Evolutionary conservation across 371 early-diverging fungal genomes (phyloP).

Genomic region (Nematocida ironsii): DNA sequence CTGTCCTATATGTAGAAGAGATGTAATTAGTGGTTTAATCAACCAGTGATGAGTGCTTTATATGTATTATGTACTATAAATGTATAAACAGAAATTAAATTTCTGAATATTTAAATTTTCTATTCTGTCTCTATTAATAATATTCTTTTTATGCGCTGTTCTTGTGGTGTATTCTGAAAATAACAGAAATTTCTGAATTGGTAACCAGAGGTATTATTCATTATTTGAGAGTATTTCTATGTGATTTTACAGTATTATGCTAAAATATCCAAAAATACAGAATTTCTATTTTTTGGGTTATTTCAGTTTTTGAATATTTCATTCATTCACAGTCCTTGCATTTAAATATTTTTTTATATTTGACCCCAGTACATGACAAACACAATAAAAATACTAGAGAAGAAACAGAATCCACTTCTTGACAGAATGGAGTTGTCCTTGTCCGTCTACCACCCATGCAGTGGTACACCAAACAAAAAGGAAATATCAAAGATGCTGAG

Average conservation of each 20-base stretch:
- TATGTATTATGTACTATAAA: no score
- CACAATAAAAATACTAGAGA: conserved; percentile 59
- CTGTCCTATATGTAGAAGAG: conserved; percentile 45
- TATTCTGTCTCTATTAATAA: no score
- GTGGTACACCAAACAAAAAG: conserved; percentile 63
- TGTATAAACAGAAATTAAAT: no score
- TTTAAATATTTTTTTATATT: conserved; percentile 61
- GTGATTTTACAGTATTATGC: no score
- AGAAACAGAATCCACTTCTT: conserved; percentile 60
- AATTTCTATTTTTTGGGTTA: not conserved
- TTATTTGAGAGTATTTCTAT: no score
- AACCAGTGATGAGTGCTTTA: not conserved
- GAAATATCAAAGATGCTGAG: conserved; percentile 57
- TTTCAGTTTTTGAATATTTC: not conserved
- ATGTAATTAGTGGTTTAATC: conserved; percentile 32
- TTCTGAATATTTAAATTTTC: no score
- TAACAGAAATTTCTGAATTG: no score
- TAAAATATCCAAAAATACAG: no score
- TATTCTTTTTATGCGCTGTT: no score
- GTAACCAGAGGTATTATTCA: no score
- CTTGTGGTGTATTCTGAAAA: no score
- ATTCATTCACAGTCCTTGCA: not conserved
- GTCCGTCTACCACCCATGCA: conserved; percentile 60
- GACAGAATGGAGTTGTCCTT: conserved; percentile 66
- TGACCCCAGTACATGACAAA: conserved; percentile 59